Percentiles rank a stretch among this genome's conserved stretches.
Conservation (phyloP, 2,329 filamentous ascomycete genomes). For the Ascochyta lentis region DNA sequence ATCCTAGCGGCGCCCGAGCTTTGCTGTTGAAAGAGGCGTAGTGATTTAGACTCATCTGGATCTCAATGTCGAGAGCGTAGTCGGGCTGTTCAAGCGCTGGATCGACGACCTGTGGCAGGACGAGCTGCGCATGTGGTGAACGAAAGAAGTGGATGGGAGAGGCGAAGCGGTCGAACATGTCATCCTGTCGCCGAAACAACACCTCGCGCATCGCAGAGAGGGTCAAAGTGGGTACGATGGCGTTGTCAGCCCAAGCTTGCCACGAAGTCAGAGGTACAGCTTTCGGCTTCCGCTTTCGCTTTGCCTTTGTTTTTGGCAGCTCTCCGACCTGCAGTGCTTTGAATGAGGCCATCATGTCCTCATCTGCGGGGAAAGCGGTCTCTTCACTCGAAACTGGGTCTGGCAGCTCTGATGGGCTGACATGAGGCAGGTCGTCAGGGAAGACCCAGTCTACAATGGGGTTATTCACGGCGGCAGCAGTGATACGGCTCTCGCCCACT, state of each 20-base stretch:
- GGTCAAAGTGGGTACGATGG: constrained; percentile 34
- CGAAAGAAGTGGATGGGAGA: constrained; percentile 60
- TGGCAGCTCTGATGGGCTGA: constrained; percentile 31
- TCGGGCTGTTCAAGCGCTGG: constrained; percentile 31
- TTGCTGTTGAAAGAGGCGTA: constrained; percentile 29
- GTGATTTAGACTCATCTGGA: constrained; percentile 38
- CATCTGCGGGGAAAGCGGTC: constrained; percentile 38
- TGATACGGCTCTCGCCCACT: constrained; percentile 48
- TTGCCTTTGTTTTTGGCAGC: constrained; percentile 13
- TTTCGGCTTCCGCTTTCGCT: constrained; percentile 27
- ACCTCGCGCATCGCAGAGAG: constrained; percentile 44
- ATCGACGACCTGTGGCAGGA: constrained; percentile 35
- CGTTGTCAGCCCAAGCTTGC: constrained; percentile 36
- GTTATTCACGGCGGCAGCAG: constrained; percentile 55
- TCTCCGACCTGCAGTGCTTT: constrained; percentile 12
- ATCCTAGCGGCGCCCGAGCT: constrained; percentile 13
- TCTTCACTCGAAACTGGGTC: constrained; percentile 42
- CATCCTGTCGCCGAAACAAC: constrained; percentile 52
- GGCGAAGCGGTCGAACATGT: constrained; percentile 59
- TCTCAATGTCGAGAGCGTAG: constrained; percentile 39
- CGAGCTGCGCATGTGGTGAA: constrained; percentile 46
- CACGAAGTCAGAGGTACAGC: constrained; percentile 32
- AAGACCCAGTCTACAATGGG: constrained; percentile 59
- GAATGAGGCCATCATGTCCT: constrained; percentile 29
- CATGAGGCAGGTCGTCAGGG: constrained; percentile 40